Percentiles rank a stretch among this genome's conserved stretches.
Evolutionary conservation across 306 rosid genomes (phyloP).

Genomic region (Cercis canadensis): DNA sequence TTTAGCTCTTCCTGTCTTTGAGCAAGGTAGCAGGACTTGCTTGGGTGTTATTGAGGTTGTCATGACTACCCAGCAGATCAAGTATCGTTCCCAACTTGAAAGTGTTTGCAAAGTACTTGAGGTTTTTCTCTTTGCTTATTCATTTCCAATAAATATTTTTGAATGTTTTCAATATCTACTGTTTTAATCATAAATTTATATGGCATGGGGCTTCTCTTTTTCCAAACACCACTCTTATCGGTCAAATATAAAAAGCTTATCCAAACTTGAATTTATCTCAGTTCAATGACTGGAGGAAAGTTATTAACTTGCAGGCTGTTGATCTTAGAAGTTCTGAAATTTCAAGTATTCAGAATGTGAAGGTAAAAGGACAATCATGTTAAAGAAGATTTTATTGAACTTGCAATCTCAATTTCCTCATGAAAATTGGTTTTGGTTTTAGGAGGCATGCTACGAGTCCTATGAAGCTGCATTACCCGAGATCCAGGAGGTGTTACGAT

Average conservation of each 20-base stretch:
- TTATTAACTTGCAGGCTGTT: constrained; percentile 76
- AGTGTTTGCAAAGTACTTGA: constrained; percentile 51
- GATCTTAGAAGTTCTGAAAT: constrained; percentile 72
- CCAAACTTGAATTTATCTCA: constrained; percentile 19
- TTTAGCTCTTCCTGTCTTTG: constrained; percentile 59
- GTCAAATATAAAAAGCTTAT: constrained; percentile 16
- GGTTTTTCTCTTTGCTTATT: constrained; percentile 37
- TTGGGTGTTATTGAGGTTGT: constrained; percentile 59
- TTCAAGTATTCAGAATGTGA: constrained; percentile 50
- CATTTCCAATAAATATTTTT: neutral
- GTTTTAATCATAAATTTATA: constrained; percentile 26
- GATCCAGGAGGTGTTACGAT: constrained; percentile 71
- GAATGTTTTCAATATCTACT: too few species aligned
- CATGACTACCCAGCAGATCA: constrained; percentile 38
- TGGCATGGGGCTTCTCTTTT: constrained; percentile 18
- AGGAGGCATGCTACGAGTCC: constrained; percentile 61
- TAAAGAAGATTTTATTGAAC: constrained; percentile 10
- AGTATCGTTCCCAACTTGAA: constrained; percentile 47
- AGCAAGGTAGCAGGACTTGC: constrained; percentile 51
- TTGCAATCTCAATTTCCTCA: constrained; percentile 28
- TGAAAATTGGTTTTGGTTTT: constrained; percentile 28
- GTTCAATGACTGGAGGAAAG: constrained; percentile 41
- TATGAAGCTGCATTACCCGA: constrained; percentile 73
- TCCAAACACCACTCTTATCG: constrained; percentile 15
- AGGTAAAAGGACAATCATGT: constrained; percentile 56